Percentiles rank a stretch among this genome's conserved stretches.
Evolutionary conservation across 2,329 filamentous ascomycete genomes (phyloP).

Genomic region (Nigrograna mackinnonii): DNA sequence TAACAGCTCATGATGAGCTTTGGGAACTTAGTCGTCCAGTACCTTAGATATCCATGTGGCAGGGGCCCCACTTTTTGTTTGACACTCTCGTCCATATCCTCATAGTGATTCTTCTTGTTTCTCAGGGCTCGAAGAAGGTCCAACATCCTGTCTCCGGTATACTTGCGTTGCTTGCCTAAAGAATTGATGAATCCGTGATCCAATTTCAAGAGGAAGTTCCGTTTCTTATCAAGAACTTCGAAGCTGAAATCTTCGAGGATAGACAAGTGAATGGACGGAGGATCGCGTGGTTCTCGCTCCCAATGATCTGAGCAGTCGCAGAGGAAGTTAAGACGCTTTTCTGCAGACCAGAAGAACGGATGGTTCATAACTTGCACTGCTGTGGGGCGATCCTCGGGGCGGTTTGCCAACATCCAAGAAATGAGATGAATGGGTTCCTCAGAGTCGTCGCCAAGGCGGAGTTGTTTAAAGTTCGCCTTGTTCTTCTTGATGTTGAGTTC

Average conservation of each 20-base stretch:
- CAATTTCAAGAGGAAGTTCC: conserved; percentile 78
- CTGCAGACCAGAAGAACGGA: conserved; percentile 93
- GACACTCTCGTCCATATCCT: conserved; percentile 85
- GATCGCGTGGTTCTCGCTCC: conserved; percentile 86
- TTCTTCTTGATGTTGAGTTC: conserved; percentile 97
- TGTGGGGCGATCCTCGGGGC: conserved; percentile 70
- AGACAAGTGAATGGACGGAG: conserved; percentile 69
- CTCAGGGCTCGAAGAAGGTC: conserved; percentile 86
- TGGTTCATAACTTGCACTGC: conserved; percentile 84
- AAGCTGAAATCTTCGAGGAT: conserved; percentile 57
- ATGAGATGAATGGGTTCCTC: conserved; percentile 89
- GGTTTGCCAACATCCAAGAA: conserved; percentile 72
- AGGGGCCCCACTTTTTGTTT: conserved; percentile 73
- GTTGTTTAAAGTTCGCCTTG: conserved; percentile 70
- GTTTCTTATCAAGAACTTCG: conserved; percentile 56
- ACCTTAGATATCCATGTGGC: conserved; percentile 79
- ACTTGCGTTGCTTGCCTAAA: conserved; percentile 92
- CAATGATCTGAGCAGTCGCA: conserved; percentile 97
- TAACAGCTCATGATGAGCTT: conserved; percentile 78
- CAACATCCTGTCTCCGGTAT: conserved; percentile 80
- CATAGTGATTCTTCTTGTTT: conserved; percentile 98
- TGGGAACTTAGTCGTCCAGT: conserved; percentile 83
- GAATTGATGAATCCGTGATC: conserved; percentile 85
- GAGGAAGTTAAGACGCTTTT: conserved; percentile 89
- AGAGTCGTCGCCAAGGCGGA: conserved; percentile 82